phyloP scores from a whole-genome alignment of 2,329 filamentous ascomycete genomes.

The Arthrobotrys iridis region DNA sequence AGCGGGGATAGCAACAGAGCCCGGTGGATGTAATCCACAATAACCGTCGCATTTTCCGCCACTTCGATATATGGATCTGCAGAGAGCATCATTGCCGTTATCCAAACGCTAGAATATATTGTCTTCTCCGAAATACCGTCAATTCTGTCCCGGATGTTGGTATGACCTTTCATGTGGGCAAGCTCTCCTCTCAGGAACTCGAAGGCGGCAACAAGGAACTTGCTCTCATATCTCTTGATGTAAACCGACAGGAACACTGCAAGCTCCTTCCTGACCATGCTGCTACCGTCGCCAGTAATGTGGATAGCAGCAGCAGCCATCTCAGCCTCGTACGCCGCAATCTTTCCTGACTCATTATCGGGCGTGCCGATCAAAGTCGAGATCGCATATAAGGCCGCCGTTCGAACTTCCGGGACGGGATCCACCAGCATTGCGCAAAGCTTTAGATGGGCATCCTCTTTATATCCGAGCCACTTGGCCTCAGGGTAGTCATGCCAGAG shows the following conservation, averaged over 20 bases:
- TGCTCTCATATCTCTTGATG: conserved; percentile 86
- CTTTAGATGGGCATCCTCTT: conserved; percentile 82
- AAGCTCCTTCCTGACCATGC: conserved; percentile 91
- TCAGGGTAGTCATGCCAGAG: conserved; percentile 90
- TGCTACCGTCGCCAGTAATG: conserved; percentile 92
- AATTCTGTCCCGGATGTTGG: conserved; percentile 60
- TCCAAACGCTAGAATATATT: conserved; percentile 93
- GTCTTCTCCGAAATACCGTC: conserved; percentile 81
- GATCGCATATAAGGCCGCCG: conserved; percentile 91
- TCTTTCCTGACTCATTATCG: conserved; percentile 87
- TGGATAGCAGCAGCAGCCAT: conserved; percentile 88
- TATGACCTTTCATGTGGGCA: conserved; percentile 57
- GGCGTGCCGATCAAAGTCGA: conserved; percentile 94
- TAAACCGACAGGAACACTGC: conserved; percentile 94
- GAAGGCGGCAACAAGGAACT: conserved; percentile 89
- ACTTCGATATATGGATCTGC: conserved; percentile 96
- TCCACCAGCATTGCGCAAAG: conserved; percentile 84
- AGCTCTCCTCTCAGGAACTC: conserved; percentile 65
- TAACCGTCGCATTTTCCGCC: conserved; percentile 81
- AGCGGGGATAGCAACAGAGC: conserved; percentile 80
- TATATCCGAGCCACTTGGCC: conserved; percentile 95
- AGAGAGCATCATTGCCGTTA: conserved; percentile 86
- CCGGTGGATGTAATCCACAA: conserved; percentile 86
- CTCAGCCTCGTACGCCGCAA: conserved; percentile 74
- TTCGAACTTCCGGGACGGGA: conserved; percentile 88